Evolutionary conservation across 2,329 filamentous ascomycete species (phyloP), one percentile per base, ranked within the genome.

Genomic region (Thermomyces lanuginosus): DNA sequence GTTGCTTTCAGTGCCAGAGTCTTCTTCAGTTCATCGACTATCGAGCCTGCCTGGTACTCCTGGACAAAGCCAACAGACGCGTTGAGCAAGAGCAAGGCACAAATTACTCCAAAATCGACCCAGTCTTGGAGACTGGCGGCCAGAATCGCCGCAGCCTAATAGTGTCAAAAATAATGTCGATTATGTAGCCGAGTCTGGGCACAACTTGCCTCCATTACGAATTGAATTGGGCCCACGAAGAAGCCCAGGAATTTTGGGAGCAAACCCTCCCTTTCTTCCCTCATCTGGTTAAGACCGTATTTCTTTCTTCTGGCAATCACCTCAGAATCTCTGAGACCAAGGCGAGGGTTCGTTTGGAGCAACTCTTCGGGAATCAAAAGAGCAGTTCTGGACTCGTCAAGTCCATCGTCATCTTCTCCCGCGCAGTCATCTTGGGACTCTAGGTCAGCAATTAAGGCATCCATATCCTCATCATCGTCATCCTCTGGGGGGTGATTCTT

Each of bases 31-130:
- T 89, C 80, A 25, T 86, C 80, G 57, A 92, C 81, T 37, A 91
- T 89, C 30, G 77, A 84, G 49, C 79, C 82, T 35, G 82, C 82
- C 57, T 91, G 80, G 57, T 68, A 91, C 59, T 92, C 82, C 54
- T 92, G 82, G 33, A 84, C 63, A 57, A 91, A 92, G 58, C 82
- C 81, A 37, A 92, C 82, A 37, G 58, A 61, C 21, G 82, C 82
- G 60, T 92, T 92, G 38, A 92, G 76, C 39, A 91, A 52, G 6
- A 92, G 67, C 26, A 91, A 65, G 46, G 61, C 81, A 54, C 76
- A 82, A 41, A 92, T 92, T 47, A 92, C 81, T 64, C 80, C 82
- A 46, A 92, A 86, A 61, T 92, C 82, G 38, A 92, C 77, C 82
- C 82, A 92, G 45, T 89, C 78, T 55, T 78, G 57, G 21, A 92